phyloP scores from a whole-genome alignment of 306 rosid species.

The Ormosia emarginata region DNA sequence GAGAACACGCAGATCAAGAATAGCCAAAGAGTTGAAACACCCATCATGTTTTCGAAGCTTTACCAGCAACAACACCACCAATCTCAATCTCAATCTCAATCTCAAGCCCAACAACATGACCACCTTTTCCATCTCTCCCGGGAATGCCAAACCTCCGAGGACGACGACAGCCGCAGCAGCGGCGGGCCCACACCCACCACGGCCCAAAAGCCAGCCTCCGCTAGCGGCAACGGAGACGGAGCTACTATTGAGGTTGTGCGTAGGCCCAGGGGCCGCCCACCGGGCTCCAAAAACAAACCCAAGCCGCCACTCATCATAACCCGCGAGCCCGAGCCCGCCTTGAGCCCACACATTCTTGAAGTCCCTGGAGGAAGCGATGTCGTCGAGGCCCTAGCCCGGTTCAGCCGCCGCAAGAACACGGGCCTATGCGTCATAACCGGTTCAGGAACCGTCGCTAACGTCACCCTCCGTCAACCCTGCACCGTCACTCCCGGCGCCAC shows the following conservation, averaged over 20 bases:
- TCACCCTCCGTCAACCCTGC: conserved; percentile 61
- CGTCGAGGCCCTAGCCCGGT: conserved; percentile 57
- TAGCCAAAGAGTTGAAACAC: not conserved
- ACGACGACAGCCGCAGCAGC: conserved; percentile 53
- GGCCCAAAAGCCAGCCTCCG: not conserved
- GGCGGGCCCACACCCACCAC: conserved; percentile 29
- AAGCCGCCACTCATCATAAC: conserved; percentile 44
- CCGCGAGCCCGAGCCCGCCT: conserved; percentile 53
- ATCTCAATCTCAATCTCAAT: conserved; percentile 1
- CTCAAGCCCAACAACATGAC: not conserved
- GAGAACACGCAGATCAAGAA: conserved; percentile 23
- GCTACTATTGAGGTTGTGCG: conserved; percentile 58
- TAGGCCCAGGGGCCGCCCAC: conserved; percentile 82
- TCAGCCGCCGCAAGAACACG: conserved; percentile 54
- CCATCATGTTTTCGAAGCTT: conserved; percentile 64
- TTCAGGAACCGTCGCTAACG: conserved; percentile 65
- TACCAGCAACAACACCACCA: conserved; percentile 36
- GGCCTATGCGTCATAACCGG: conserved; percentile 61
- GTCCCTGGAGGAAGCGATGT: conserved; percentile 60
- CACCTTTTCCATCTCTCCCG: conserved; percentile 42
- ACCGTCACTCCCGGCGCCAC: conserved; percentile 43
- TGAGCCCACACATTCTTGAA: conserved; percentile 76
- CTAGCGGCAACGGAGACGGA: conserved; percentile 38
- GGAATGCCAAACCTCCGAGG: conserved; percentile 56
- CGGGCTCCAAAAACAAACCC: conserved; percentile 85